Evolutionary conservation across 176 grass and related monocot genomes (phyloP), one percentile per base, ranked within the genome.

Genomic region (Pontederia crassipes): DNA sequence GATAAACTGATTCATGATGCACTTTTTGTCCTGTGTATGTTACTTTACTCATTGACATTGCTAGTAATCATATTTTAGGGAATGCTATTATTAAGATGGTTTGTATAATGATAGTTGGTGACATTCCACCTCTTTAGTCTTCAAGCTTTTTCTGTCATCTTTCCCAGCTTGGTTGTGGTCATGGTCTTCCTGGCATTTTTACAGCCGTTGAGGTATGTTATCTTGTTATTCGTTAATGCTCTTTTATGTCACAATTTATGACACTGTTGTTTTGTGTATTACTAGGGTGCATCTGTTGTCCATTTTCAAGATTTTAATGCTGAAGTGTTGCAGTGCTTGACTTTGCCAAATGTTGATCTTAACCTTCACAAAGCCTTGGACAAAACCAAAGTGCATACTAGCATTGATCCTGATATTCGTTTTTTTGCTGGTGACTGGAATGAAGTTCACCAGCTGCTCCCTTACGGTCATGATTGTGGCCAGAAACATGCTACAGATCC

Each of bases 281-380:
- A 55, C 47, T 68, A 92, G 84, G 87, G 93, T 75, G 93, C 93
- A 59, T 62, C 15, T 59, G 73, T 91, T 51, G 72, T 98, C 52
- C 84, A 98, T 79, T 92, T 92, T 48, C 93, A 92, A 83, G 87
- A 98, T 76, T 98, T 98, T 65, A 98, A 98, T 81, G 79, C 82
- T 66, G 93, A 98, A 74, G 93, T 98, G 48, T 79, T 92, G 59
- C 82, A 49, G n/a, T 81, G 79, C 73, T 68, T 98, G 45, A 98
- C 93, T 12, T 79, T 98, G 76, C 84, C 93, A 60, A 98, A 98
- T 81, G 74, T 92, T 55, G 88, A 81, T 61, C 84, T 29, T 49
- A 98, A 98, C 56, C 66, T 83, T 45, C 66, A 74, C 26, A 89
- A 81, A 68, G 74, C 83, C 47, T 64, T 69, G 54, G 51, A 77